Conservation (phyloP, 805 yeast genomes). For the Candida tammaniensis region DNA sequence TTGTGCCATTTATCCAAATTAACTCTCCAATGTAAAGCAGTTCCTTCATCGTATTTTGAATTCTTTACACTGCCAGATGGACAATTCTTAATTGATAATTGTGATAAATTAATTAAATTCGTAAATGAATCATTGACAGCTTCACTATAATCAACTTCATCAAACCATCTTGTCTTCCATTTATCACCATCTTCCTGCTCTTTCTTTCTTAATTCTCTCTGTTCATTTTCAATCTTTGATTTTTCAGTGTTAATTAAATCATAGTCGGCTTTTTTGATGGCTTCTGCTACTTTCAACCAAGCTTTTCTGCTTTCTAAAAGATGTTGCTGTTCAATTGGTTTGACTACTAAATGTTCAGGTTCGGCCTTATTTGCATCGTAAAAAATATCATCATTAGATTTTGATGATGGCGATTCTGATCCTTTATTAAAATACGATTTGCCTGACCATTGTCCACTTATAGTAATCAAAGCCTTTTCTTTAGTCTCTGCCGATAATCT, state of each 20-base stretch:
- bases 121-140: slow-evolving; percentile 27
- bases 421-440: slow-evolving; percentile 64
- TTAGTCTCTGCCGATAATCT: slow-evolving; percentile 45
- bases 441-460: slow-evolving; percentile 92
- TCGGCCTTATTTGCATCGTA: slow-evolving; percentile 55
- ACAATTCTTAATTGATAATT: slow-evolving; percentile 59
- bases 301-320: slow-evolving; percentile 83
- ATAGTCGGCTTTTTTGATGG: slow-evolving; percentile 72
- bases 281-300: slow-evolving; percentile 87
- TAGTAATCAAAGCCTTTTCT: slow-evolving; percentile 70
- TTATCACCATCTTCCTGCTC: slow-evolving; percentile 61
- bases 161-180: slow-evolving; percentile 89
- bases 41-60: slow-evolving; percentile 52
- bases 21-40: slow-evolving; percentile 71
- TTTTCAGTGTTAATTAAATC: slow-evolving; percentile 74
- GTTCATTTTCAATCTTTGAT: slow-evolving; percentile 75
- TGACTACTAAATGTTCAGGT: slow-evolving; percentile 63
- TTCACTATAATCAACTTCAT: slow-evolving; percentile 28
- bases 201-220: slow-evolving; percentile 73
- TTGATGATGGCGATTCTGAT: slow-evolving; percentile 39
- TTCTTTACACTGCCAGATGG: slow-evolving; percentile 63
- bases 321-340: slow-evolving; percentile 79
- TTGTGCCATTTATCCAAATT: slow-evolving; percentile 50
- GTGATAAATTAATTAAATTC: slow-evolving; percentile 44
- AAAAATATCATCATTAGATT: slow-evolving; percentile 50